Conservation (phyloP, 1,284 basidiomycete species). For the Wolfiporia cocos region DNA sequence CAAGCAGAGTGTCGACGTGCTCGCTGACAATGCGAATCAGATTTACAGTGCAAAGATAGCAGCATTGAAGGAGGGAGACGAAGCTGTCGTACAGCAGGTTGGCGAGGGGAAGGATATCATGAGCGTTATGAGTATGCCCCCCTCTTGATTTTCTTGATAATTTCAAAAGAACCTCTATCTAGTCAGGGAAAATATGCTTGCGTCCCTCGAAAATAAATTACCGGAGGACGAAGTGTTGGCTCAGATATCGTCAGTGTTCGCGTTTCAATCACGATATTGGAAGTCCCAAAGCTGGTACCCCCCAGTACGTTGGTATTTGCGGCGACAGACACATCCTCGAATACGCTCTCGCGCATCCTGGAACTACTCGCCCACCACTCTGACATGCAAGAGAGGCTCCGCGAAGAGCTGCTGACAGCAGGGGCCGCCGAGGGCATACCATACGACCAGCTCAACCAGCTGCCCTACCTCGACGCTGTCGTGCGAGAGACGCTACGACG, state of each 20-base stretch:
- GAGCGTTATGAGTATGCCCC: constrained; percentile 22
- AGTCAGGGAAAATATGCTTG: constrained; percentile 22
- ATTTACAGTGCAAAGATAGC: constrained; percentile 17
- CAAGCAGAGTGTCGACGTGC: constrained; percentile 12
- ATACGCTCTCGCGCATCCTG: neutral
- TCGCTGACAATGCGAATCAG: constrained; percentile 9
- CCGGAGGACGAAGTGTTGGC: constrained; percentile 19
- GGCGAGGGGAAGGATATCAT: too few relatives aligned
- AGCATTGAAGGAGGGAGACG: constrained; percentile 19
- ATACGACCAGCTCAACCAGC: too few relatives aligned
- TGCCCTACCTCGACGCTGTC: too few relatives aligned
- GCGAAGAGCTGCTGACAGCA: too few relatives aligned
- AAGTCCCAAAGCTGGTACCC: too few relatives aligned
- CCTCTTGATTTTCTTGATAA: too few relatives aligned
- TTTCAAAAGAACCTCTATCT: neutral
- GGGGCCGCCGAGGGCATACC: too few relatives aligned
- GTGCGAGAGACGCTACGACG: too few relatives aligned
- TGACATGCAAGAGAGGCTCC: too few relatives aligned
- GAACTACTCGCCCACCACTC: neutral
- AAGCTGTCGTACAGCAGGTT: constrained; percentile 18
- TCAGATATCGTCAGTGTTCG: constrained; percentile 21
- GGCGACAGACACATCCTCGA: constrained; percentile 15
- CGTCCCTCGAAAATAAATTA: constrained; percentile 15
- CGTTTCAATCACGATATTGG: neutral
- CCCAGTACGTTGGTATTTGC: constrained; percentile 9